Conservation (phyloP, 2,329 filamentous ascomycete species). For the Trichoderma aggressivum region DNA sequence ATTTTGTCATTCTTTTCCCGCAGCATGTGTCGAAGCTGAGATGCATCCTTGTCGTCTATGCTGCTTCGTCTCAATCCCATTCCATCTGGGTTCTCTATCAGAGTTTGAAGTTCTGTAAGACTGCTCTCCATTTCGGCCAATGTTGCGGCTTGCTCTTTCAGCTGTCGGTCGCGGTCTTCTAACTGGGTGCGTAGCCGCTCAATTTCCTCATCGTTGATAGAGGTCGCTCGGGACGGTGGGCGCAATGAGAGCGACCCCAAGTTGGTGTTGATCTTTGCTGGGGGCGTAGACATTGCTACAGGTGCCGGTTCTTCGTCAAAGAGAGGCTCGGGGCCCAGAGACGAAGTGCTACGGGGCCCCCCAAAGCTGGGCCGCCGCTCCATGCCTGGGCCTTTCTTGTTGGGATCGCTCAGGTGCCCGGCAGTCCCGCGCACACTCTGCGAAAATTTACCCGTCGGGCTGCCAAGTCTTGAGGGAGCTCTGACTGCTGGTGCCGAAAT, state of each 20-base stretch:
- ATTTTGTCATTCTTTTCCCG: slow-evolving; percentile 98
- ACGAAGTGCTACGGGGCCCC: slow-evolving; percentile 56
- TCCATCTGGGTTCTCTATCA: slow-evolving; percentile 60
- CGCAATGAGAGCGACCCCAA: slow-evolving; percentile 54
- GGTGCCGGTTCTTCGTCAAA: slow-evolving; percentile 59
- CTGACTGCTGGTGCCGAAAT: slow-evolving; percentile 49
- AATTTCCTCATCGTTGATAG: slow-evolving; percentile 65
- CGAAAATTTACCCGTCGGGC: slow-evolving; percentile 56
- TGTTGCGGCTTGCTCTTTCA: slow-evolving; percentile 82
- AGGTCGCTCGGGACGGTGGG: slow-evolving; percentile 52
- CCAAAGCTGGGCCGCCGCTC: slow-evolving; percentile 50
- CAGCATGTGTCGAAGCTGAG: slow-evolving; percentile 75
- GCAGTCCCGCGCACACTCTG: slow-evolving; percentile 60
- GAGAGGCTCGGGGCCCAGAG: slow-evolving; percentile 49
- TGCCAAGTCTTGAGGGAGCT: slow-evolving; percentile 34
- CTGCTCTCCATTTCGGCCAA: slow-evolving; percentile 88
- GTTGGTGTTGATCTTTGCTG: slow-evolving; percentile 53
- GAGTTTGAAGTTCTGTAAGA: slow-evolving; percentile 68
- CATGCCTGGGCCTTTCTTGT: slow-evolving; percentile 49
- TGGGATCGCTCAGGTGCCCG: slow-evolving; percentile 58
- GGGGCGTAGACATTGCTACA: slow-evolving; percentile 41
- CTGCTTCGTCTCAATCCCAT: slow-evolving; percentile 42
- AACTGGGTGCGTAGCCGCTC: slow-evolving; percentile 70
- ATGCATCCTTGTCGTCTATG: slow-evolving; percentile 66
- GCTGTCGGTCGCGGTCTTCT: slow-evolving; percentile 77